Evolutionary conservation across 305 asterid genomes (phyloP), one percentile per base, ranked within the genome.

Genomic region (Coffea humblotiana): DNA sequence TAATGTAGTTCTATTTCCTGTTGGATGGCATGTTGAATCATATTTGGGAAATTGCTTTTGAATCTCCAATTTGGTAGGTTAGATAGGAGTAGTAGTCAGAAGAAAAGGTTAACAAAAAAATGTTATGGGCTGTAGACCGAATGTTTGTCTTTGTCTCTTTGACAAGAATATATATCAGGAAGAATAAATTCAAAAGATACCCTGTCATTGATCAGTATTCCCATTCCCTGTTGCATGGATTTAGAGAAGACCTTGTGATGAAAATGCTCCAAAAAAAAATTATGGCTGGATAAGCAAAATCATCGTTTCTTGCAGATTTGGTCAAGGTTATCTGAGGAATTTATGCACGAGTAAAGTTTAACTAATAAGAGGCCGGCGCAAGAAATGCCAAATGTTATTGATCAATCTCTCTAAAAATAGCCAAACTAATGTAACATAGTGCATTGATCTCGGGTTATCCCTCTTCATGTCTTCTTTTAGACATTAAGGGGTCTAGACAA

Each of bases 401-500:
- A 61, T 61, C 25, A 43, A 19, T 49, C 37, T 29, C 63, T 37
- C 61, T 71, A 58, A 60, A 52, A 74, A 45, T 47, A 66, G 74
- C 87, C 86, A 67, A 16, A 71, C 81, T 78, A 54, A 72, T 61
- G 75, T 64, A 43, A 54, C 66, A 70, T 77, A 13, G 52, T 66
- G 52, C 70, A 74, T 16, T 29, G 15, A 13, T 64, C 40, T 25
- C 6, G 32, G 32, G 13, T n/a, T 61, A 61, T 43, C 66, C 77
- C 45, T 27, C 12, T 56, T 13, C 25, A 19, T 35, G 67, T 67
- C 49, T 73, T 75, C 35, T 52, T 61, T 11, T 35, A 8, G 27
- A 29, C 65, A 23, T 60, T 11, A 45, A 2, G 12, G 12, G 74
- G 66, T 35, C 71, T 21, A 75, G 77, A 66, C 63, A 72, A 65